Conservation (phyloP, 345 rosid genomes). For the Eucalyptus microcorys region DNA sequence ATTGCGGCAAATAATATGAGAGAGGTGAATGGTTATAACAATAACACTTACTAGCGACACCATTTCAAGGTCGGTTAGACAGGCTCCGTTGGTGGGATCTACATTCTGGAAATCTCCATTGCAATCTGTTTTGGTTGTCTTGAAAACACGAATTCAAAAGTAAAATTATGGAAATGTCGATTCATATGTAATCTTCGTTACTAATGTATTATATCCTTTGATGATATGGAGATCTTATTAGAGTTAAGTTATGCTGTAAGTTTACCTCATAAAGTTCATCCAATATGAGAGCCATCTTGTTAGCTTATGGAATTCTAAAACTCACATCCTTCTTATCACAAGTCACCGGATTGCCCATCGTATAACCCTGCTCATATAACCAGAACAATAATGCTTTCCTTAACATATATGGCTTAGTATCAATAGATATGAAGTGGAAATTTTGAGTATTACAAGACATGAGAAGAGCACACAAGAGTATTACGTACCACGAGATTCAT, state of each 20-base stretch:
- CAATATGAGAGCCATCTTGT: constrained; percentile 41
- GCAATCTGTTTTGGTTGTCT: constrained; percentile 1
- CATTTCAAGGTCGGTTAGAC: not conserved
- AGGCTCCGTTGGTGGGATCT: not conserved
- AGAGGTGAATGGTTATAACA: not conserved
- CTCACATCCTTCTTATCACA: constrained; percentile 1
- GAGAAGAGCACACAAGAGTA: not conserved
- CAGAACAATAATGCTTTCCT: not conserved
- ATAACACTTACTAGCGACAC: not conserved
- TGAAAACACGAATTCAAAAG: not conserved
- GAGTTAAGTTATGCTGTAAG: not conserved
- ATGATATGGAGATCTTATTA: not conserved
- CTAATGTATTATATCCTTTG: not conserved
- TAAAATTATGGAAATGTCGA: not conserved
- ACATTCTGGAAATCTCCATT: constrained; percentile 1
- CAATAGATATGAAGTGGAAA: not conserved
- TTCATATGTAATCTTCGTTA: not conserved
- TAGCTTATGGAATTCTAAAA: constrained; percentile 16
- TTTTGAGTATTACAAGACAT: not conserved
- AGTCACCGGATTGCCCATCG: constrained; percentile 30
- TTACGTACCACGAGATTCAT: not conserved
- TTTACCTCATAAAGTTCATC: constrained; percentile 42
- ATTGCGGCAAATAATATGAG: not conserved
- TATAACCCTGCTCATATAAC: constrained; percentile 23
- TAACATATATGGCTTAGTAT: not conserved